Base-by-base conservation (phyloP, 352 stramenopile genomes). In the Pythium diclinum region DNA sequence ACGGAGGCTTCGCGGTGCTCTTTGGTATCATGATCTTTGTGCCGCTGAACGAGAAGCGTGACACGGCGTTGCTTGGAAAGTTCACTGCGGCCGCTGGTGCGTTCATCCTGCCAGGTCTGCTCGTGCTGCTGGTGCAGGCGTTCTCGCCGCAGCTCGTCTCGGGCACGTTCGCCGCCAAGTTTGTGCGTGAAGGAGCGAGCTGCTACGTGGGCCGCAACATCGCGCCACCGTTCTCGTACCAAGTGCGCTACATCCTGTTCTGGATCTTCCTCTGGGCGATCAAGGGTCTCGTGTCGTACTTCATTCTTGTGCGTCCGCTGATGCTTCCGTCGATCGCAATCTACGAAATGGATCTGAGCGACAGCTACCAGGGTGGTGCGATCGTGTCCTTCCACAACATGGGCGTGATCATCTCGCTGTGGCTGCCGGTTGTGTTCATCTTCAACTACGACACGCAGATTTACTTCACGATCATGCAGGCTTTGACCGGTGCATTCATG, bases 391-490 rank as follows among this genome's bases (percentile, higher is more conserved):
- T 79, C 61, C 73, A 79, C 63, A 82, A 82, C 70, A 60, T 82
- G 5, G 75, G 72, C 38, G 56, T 82, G n/a, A 79, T 82, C 42
- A 21, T 79, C 3, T 64, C 69, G 42, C 61, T 82, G n/a, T 82
- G 75, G 75, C 28, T 73, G n/a, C 75, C 75, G 0, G 64, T 80
- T 6, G 63, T 82, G 9, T 80, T 82, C 53, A 70, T 82, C 48
- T 82, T 79, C 72, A 80, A 76, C 71, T 82, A 79, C 68, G 75
- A 82, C 56, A 78, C 75, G 34, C 75, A 82, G 55, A 82, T 79
- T 40, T 82, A 80, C 63, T 82, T 79, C 40, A 80, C 75, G 16
- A 74, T 72, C 16, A 69, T 82, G 56, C 72, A 82, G 60, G 71
- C 71, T 0, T n/a, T 77, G 14, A 23, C 72, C 7, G 74, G 74